Conservation (phyloP, 2,329 filamentous ascomycete genomes). For the Fusarium tanahbumbuense region DNA sequence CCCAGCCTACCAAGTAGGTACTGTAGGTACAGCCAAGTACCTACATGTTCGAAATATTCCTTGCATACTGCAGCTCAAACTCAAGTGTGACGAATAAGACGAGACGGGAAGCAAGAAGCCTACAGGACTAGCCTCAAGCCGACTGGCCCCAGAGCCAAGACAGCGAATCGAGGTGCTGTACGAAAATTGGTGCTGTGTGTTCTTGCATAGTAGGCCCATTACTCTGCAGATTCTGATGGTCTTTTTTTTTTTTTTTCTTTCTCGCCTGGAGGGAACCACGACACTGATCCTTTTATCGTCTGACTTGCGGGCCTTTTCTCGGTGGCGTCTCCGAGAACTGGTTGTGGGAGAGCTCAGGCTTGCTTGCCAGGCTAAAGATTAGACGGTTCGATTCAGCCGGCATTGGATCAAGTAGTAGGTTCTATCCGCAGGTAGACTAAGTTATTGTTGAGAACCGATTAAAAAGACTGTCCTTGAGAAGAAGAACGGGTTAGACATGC, state of each 20-base stretch:
- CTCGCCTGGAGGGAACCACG: constrained; percentile 20
- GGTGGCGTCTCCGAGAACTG: constrained; percentile 25
- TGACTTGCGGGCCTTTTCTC: constrained; percentile 33
- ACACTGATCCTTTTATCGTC: constrained; percentile 29
- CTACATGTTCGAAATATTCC: constrained; percentile 32
- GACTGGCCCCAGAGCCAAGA: constrained; percentile 16
- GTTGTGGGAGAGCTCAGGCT: constrained; percentile 10
- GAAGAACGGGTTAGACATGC: constrained; percentile 9
- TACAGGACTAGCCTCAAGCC: constrained; percentile 16
- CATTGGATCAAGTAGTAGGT: constrained; percentile 3
- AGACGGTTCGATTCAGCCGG: constrained; percentile 30
- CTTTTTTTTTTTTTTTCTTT: constrained; percentile 23
- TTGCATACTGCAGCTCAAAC: constrained; percentile 42
- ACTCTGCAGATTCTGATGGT: constrained; percentile 29
- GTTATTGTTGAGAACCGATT: constrained; percentile 26
- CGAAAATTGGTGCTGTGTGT: constrained; percentile 13
- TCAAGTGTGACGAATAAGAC: constrained; percentile 27
- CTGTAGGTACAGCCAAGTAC: constrained; percentile 11
- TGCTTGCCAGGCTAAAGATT: constrained; percentile 27
- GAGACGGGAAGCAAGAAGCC: constrained; percentile 22
- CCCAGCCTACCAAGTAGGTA: constrained; percentile 2
- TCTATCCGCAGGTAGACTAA: background rate
- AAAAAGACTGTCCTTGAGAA: constrained; percentile 19
- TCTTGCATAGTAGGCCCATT: constrained; percentile 26
- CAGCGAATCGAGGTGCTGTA: constrained; percentile 4